Evolutionary conservation across 2,329 filamentous ascomycete genomes (phyloP), one percentile per base, ranked within the genome.

Genomic region (Lasiodiplodia sp.): DNA sequence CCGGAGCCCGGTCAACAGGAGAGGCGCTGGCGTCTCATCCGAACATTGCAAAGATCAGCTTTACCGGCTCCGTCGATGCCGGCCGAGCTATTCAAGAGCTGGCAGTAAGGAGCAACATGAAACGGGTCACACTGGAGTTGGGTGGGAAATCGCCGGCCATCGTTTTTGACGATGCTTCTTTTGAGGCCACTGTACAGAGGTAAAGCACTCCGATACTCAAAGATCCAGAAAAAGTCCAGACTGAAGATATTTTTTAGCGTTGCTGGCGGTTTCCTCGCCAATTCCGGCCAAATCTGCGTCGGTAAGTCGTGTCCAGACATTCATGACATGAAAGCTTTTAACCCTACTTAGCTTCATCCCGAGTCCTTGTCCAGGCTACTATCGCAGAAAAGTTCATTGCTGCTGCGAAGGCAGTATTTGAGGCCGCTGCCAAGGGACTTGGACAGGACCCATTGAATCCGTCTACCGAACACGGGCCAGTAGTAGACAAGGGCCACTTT

Each of bases 171-270:
- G 93, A 96, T 75, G 92, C 91, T 16, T 88, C 93, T 65, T 79
- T 95, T 21, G 90, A 92, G 56, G 88, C 88, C 74, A 94, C 94
- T 18, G 94, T 75, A 83, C 68, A 77, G 86, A 25, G 83, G 83
- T 14, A 77, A 80, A 55, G 51, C 66, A 74, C 75, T 79, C 52
- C 93, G 38, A 90, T 97, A 75, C 91, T 92, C 37, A 93, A 11
- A 21, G 8, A 12, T 6, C n/a, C 11, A 28, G 1, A 21, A 23
- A 10, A 31, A 6, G n/a, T 28, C 12, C 16, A 2, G 92, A 71
- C 94, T 97, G 91, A 93, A 96, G 85, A 97, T 80, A 97, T 80
- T 96, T 96, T 83, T 96, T 92, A 85, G 94, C 91, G 72, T 92
- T 91, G 0, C 94, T 93, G 34, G 94, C 97, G 80, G 93, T 97